Evolutionary conservation across 768 basidiomycete genomes (phyloP), one percentile per base, ranked within the genome.

Genomic region (Trametes punicea): DNA sequence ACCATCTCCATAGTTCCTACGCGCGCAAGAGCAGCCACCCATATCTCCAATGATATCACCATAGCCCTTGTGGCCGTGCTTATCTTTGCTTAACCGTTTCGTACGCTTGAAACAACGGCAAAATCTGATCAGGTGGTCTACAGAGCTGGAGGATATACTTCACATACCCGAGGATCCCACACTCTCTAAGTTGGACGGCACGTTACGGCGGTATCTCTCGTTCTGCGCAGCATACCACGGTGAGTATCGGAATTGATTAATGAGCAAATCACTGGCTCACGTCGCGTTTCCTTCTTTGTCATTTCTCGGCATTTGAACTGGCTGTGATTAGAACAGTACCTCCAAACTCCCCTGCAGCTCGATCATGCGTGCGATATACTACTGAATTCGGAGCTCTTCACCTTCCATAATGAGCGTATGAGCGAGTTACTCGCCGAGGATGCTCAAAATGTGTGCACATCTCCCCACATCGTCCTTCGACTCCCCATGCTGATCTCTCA

Each of bases 401-500:
- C 81, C 2, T 95, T 90, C 65, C 93, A 98, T 70, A 93, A 91
- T 3, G 93, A 94, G 66, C 77, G 96, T 30, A 95, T 95, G 90
- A 83, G 86, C 52, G 88, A 92, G 61, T 80, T 89, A 38, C 74
- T 93, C 45, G 74, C 88, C 33, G 79, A 85, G 45, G 85, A 91
- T 63, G 81, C 81, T 11, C 78, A 81, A 67, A 75, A 77, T 66
- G 89, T 93, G 67, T 65, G 84, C 70, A 10, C 46, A 26, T 8
- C 6, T 23, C 38, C 7, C 13, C 26, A 46, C 1, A 23, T 23
- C 46, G 18, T 2, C 33, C 8, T 23, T 9, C 16, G 4, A 27
- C 21, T 8, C 16, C 0, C 2, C 29, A n/a, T 23, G 51, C 15
- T 16, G 25, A 45, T 6, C 30, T 10, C 45, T 18, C 1, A 6